Evolutionary conservation across 2,329 filamentous ascomycete species (phyloP), one percentile per base, ranked within the genome.

Genomic region (Claviceps capensis): DNA sequence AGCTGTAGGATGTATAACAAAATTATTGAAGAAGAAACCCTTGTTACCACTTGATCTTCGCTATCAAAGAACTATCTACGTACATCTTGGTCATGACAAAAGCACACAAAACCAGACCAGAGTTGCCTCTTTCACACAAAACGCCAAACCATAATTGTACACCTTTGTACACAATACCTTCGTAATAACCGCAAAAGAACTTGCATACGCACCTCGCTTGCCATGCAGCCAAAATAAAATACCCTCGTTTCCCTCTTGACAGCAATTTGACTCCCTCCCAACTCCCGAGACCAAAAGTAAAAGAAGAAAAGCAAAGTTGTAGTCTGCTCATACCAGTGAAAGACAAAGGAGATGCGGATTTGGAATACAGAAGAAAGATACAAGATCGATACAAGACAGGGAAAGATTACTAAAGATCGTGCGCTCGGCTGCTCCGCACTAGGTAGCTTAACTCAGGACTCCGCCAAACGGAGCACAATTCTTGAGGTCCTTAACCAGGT

Each of bases 401-500:
- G 30, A 34, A 34, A 34, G 30, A 4, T 34, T 34, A 34, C 30
- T 11, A 11, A 1, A 11, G 9, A 34, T 11, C 9, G 30, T 11
- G 30, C 9, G 30, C 11, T 11, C 30, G 30, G 9, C 30, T 34
- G 30, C 30, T 34, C 30, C 30, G 9, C 30, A 34, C 30, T 4
- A 22, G 19, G 30, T 9, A 30, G 23, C 6, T 26, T 22, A 42
- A 7, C 41, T 43, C 53, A 80, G 67, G 5, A 74, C 77, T 5
- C 82, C 76, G 5, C 81, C 83, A 70, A 88, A 88, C 0, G 88
- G 85, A 47, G 85, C 83, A 58, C 81, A 86, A 64, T 87, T 87
- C 57, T 83, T 81, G 60, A 96, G 69, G 67, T 96, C 88, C 64
- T 86, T 82, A 51, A 95, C 87, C 54, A 95, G 74, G 59, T 90